phyloP scores from a whole-genome alignment of 768 basidiomycete genomes.

The Psilocybe cubensis region DNA sequence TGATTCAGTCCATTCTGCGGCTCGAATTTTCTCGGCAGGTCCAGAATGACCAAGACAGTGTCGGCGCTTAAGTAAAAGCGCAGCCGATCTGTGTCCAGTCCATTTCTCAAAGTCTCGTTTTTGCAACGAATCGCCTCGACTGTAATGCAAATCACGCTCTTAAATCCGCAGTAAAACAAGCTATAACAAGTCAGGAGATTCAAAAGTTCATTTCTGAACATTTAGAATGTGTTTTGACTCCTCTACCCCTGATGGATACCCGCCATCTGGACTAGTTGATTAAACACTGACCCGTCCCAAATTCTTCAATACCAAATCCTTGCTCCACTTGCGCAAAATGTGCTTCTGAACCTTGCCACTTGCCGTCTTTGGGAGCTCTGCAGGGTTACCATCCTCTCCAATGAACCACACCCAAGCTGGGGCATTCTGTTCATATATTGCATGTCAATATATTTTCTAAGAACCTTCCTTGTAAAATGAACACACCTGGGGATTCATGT shows the following conservation, averaged over 20 bases:
- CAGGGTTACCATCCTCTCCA: slow-evolving; percentile 60
- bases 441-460: too few species aligned
- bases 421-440: slow-evolving; percentile 60
- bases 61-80: slow-evolving; percentile 3
- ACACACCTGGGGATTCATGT: slow-evolving; percentile 81
- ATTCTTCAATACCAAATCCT: slow-evolving; percentile 47
- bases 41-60: not conserved
- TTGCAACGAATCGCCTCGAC: not conserved
- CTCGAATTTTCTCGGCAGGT: slow-evolving; percentile 4
- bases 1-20: too few species aligned
- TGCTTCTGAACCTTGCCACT: slow-evolving; percentile 91
- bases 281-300: slow-evolving; percentile 42
- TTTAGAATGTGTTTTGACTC: too few species aligned
- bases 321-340: slow-evolving; percentile 71
- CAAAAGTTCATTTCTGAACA: too few species aligned
- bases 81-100: not conserved
- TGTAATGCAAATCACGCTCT: not conserved
- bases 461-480: too few species aligned
- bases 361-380: slow-evolving; percentile 80
- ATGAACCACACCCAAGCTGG: slow-evolving; percentile 87
- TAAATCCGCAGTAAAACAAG: too few species aligned
- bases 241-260: too few species aligned
- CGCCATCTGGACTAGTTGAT: too few species aligned
- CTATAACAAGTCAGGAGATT: too few species aligned
- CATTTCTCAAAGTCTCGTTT: not conserved